These are phyloP conservation scores for Pezicula radicicola DNA, from an alignment of 2,329 filamentous ascomycete genomes.

Conservation along the genomic window DNA sequence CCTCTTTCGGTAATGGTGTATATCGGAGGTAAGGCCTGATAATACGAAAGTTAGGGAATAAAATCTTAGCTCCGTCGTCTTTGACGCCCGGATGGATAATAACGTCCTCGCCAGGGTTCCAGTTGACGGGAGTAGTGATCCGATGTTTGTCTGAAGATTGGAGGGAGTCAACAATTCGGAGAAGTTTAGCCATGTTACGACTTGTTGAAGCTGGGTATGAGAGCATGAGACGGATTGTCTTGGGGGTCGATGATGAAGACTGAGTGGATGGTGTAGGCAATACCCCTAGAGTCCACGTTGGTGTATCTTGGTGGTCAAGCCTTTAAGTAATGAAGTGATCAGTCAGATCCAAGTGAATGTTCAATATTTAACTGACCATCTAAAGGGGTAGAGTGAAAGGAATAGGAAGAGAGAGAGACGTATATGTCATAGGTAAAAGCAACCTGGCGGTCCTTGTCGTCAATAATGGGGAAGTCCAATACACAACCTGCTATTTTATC, in stretches of 20 bases:
- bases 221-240: conserved; percentile 87
- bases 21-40: no score
- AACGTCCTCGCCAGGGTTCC: conserved; percentile 81
- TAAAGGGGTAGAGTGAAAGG: conserved; percentile 62
- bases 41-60: conserved; percentile 24
- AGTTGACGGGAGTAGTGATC: conserved; percentile 83
- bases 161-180: conserved; percentile 61
- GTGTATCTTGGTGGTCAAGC: conserved; percentile 34
- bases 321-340: no score
- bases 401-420: conserved; percentile 27
- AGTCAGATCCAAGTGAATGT: no score
- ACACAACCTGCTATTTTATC: conserved; percentile 67
- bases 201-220: conserved; percentile 87
- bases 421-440: conserved; percentile 76
- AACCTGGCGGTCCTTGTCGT: conserved; percentile 72
- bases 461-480: conserved; percentile 74
- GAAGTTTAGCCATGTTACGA: conserved; percentile 72
- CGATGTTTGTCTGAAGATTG: conserved; percentile 72
- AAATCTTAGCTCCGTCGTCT: conserved; percentile 72
- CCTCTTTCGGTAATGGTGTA: no score
- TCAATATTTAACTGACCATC: conserved; percentile 29
- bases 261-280: conserved; percentile 87
- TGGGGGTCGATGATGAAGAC: conserved; percentile 92
- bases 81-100: conserved; percentile 80
- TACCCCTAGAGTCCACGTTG: conserved; percentile 74